Evolutionary conservation across 2,329 filamentous ascomycete species (phyloP).

Genomic region (Curvularia spicifera): DNA sequence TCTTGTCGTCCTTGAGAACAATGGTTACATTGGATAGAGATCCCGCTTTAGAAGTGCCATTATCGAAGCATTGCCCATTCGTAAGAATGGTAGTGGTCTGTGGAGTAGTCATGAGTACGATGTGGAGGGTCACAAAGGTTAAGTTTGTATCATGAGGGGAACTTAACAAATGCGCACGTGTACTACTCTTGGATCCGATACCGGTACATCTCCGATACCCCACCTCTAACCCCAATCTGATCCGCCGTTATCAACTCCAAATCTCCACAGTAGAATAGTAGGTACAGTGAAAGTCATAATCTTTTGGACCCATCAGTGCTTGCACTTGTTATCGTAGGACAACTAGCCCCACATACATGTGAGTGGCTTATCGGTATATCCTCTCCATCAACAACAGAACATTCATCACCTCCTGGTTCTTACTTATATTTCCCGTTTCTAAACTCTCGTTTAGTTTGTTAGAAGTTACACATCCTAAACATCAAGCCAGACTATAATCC

Average conservation of each 20-base stretch:
- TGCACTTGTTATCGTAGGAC: not conserved
- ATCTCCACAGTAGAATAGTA: not conserved
- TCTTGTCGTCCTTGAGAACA: conserved; percentile 51
- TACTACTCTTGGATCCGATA: conserved; percentile 23
- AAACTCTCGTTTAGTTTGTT: not conserved
- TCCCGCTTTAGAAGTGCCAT: conserved; percentile 6
- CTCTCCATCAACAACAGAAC: not conserved
- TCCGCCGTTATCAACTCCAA: conserved; percentile 2
- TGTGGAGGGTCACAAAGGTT: not conserved
- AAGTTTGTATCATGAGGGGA: conserved; percentile 11
- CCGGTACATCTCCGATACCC: conserved; percentile 12
- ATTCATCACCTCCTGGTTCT: no score
- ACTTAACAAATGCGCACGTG: not conserved
- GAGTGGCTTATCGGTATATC: no score
- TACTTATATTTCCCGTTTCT: not conserved
- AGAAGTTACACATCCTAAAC: not conserved
- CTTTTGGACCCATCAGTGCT: not conserved
- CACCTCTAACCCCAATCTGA: not conserved
- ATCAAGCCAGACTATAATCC: not conserved
- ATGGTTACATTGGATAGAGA: conserved; percentile 39
- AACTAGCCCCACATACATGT: not conserved
- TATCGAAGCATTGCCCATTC: conserved; percentile 38
- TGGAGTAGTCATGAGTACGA: conserved; percentile 18
- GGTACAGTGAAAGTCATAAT: not conserved
- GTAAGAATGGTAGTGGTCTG: conserved; percentile 29